Evolutionary conservation across 1,139 yeast genomes (phyloP), one percentile per base, ranked within the genome.

Genomic region (Magnusiomyces starmeri): DNA sequence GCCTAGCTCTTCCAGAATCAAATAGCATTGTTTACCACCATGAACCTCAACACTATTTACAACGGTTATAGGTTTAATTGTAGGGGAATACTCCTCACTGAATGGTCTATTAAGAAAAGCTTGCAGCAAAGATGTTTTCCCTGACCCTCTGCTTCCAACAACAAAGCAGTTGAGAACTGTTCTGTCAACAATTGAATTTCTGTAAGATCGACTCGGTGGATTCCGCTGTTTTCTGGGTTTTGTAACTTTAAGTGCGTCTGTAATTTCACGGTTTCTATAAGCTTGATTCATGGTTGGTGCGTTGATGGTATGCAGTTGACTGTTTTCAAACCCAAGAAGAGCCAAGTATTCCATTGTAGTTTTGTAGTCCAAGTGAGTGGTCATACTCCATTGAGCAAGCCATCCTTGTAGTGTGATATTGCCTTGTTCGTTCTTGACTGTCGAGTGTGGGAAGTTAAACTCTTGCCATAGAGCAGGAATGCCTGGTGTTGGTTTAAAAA

Each of bases 361-460:
- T 61, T 77, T 81, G 64, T 85, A 82, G 61, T 89, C 95, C 40
- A 92, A 71, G 61, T 82, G 88, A 0, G 97, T 90, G 0, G 97
- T 88, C 83, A 92, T 83, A 60, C 92, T 84, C 98, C 98, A 92
- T 62, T 92, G 97, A 0, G 98, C 97, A 44, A 92, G 70, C 98
- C 98, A 92, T 1, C 98, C 98, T 70, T 92, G 97, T 32, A 92
- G 69, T 0, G 97, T 87, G 2, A 92, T 92, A 64, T 82, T 79
- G 0, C 96, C 97, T 56, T 81, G 82, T 58, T 88, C 96, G 64
- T 89, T 90, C 53, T 95, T 79, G 2, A 90, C 96, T 6, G 95
- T 85, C 1, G 95, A 81, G 24, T 78, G 73, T 0, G 98, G 98
- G 62, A 92, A 92, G 59, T 83, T 83, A 1, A 87, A 78, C 32